Conservation (phyloP, 2,329 filamentous ascomycete species). For the Cadophora sp. region DNA sequence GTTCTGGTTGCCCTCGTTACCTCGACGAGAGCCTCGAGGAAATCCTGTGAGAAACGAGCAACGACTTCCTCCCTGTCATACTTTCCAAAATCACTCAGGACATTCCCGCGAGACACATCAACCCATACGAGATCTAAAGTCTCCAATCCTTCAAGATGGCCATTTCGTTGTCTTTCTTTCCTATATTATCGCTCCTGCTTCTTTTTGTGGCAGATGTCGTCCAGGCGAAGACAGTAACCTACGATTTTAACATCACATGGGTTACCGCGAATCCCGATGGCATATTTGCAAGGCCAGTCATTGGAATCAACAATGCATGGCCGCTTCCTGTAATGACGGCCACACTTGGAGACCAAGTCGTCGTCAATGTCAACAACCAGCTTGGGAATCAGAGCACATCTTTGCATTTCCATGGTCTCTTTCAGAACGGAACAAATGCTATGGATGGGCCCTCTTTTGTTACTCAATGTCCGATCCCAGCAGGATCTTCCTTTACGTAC, state of each 20-base stretch:
- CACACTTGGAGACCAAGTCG: conserved; percentile 63
- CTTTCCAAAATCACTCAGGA: conserved; percentile 26
- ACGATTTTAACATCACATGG: conserved; percentile 76
- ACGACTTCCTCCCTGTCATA: conserved; percentile 16
- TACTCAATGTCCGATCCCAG: conserved; percentile 70
- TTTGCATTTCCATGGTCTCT: conserved; percentile 75
- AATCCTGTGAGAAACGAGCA: not conserved
- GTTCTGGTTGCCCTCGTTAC: conserved; percentile 7
- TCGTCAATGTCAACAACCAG: conserved; percentile 47
- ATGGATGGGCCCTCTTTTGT: conserved; percentile 76
- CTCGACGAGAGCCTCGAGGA: conserved; percentile 12
- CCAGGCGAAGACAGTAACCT: conserved; percentile 56
- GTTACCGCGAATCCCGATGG: conserved; percentile 76
- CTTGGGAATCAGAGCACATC: conserved; percentile 64
- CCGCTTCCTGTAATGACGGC: conserved; percentile 72
- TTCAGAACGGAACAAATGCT: conserved; percentile 66
- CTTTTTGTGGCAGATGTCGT: conserved; percentile 42
- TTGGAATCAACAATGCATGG: conserved; percentile 81
- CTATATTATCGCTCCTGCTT: conserved; percentile 45
- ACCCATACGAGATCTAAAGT: not conserved
- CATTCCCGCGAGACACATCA: conserved; percentile 16
- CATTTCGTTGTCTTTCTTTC: conserved; percentile 51
- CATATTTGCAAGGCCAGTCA: conserved; percentile 65
- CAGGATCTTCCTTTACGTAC: conserved; percentile 71
- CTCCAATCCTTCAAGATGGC: conserved; percentile 46